Conservation (phyloP, 2,329 filamentous ascomycete genomes). For the Microcera coccophila region DNA sequence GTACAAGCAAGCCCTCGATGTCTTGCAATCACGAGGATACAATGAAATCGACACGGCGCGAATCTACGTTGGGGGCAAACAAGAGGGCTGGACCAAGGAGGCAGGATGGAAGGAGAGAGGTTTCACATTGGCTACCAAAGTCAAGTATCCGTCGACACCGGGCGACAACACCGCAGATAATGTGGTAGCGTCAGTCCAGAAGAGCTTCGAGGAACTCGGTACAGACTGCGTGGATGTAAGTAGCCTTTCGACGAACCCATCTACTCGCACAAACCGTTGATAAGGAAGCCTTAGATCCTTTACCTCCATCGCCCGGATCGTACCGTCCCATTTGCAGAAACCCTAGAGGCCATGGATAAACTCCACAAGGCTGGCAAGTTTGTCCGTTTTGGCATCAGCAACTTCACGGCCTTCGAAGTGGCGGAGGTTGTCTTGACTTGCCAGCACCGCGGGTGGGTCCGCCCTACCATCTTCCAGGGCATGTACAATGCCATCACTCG, state of each 20-base stretch:
- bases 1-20: constrained; percentile 68
- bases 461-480: constrained; percentile 78
- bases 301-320: constrained; percentile 48
- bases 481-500: constrained; percentile 84
- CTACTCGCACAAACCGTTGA: not conserved
- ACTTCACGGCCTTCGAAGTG: constrained; percentile 84
- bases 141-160: constrained; percentile 56
- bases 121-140: constrained; percentile 73
- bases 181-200: constrained; percentile 62
- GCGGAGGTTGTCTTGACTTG: constrained; percentile 79
- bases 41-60: constrained; percentile 83
- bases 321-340: constrained; percentile 71
- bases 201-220: constrained; percentile 66
- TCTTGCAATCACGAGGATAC: constrained; percentile 75
- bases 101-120: constrained; percentile 76
- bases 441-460: constrained; percentile 75
- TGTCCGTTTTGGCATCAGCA: constrained; percentile 72
- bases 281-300: constrained; percentile 27
- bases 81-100: constrained; percentile 74
- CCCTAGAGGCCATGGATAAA: constrained; percentile 71
- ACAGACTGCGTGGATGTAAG: constrained; percentile 67
- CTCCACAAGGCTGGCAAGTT: constrained; percentile 86
- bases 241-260: constrained; percentile 2
- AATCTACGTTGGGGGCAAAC: constrained; percentile 64
- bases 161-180: constrained; percentile 61